Percentiles rank a stretch among this genome's conserved stretches.
Conservation (phyloP, 225 moss, liverwort and hornwort species). For the Marchantia polymorpha region DNA sequence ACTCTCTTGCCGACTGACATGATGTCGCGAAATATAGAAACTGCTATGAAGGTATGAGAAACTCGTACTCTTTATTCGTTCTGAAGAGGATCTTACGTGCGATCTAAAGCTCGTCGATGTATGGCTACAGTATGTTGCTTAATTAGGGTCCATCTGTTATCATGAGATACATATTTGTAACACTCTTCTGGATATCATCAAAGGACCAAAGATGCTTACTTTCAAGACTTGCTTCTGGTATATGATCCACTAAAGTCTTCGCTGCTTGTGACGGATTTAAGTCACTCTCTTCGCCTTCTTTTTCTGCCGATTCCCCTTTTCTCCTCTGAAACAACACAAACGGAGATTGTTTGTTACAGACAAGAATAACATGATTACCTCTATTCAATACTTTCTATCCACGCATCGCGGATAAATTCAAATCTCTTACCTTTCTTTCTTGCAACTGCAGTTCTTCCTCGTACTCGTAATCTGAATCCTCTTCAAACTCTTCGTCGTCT, state of each 20-base stretch:
- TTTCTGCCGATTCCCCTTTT: slow-evolving; percentile 41
- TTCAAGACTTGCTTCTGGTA: slow-evolving; percentile 37
- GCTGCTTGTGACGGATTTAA: slow-evolving; percentile 28
- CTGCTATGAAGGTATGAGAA: too few species aligned
- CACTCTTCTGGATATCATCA: too few species aligned
- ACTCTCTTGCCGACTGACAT: too few species aligned
- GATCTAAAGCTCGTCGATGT: too few species aligned
- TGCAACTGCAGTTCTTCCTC: slow-evolving; percentile 25
- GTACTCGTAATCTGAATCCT: slow-evolving; percentile 45
- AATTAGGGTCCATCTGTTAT: too few species aligned
- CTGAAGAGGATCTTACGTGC: too few species aligned
- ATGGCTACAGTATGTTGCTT: too few species aligned
- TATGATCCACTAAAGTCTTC: slow-evolving; percentile 32
- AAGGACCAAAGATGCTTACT: slow-evolving; percentile 23
- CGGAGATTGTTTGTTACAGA: not conserved
- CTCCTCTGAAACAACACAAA: slow-evolving; percentile 40
- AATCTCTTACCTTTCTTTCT: slow-evolving; percentile 25
- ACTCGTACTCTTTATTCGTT: too few species aligned
- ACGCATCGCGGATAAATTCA: not conserved
- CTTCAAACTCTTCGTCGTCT: slow-evolving; percentile 64
- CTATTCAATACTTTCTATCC: not conserved
- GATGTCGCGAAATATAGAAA: too few species aligned
- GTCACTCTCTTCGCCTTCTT: not conserved
- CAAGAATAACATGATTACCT: not conserved
- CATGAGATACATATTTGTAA: too few species aligned